A percentile compares a stretch with the other conserved stretches of the same genome.
Evolutionary conservation across 2,329 filamentous ascomycete species (phyloP).

Genomic region (Colletotrichum agaves): DNA sequence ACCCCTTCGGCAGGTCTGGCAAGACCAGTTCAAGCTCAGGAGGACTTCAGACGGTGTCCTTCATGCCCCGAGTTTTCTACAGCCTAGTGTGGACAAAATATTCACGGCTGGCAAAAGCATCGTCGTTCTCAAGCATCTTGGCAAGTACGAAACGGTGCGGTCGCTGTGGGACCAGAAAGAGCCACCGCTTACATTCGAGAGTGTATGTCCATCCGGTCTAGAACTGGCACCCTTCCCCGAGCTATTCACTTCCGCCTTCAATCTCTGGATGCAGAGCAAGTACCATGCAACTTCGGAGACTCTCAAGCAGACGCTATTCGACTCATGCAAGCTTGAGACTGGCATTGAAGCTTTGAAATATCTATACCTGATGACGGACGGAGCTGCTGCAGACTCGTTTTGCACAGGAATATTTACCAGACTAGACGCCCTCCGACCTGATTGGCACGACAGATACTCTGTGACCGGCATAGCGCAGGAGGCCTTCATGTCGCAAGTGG

Average conservation of each 20-base stretch:
- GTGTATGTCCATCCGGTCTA: constrained; percentile 60
- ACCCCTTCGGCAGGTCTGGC: constrained; percentile 77
- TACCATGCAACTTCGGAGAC: constrained; percentile 75
- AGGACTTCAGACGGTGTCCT: constrained; percentile 67
- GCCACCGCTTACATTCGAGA: constrained; percentile 65
- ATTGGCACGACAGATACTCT: constrained; percentile 85
- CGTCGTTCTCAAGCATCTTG: constrained; percentile 81
- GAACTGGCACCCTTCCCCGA: constrained; percentile 77
- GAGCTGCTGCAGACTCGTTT: constrained; percentile 73
- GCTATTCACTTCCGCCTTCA: constrained; percentile 77
- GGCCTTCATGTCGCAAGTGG: constrained; percentile 70
- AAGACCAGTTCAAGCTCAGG: constrained; percentile 76
- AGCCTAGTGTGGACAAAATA: constrained; percentile 75
- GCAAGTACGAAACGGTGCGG: constrained; percentile 56
- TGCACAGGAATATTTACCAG: constrained; percentile 78
- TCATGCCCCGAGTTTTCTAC: constrained; percentile 80
- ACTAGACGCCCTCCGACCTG: constrained; percentile 68
- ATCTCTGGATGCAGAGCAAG: constrained; percentile 80
- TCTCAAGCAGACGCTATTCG: constrained; percentile 74
- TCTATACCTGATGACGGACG: constrained; percentile 82
- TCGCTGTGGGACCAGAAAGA: constrained; percentile 50
- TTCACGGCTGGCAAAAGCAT: constrained; percentile 91
- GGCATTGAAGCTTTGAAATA: constrained; percentile 74
- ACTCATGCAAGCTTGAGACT: constrained; percentile 73
- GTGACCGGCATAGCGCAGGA: constrained; percentile 82